Evolutionary conservation across 345 rosid genomes (phyloP).

Genomic region (Excoecaria agallocha): DNA sequence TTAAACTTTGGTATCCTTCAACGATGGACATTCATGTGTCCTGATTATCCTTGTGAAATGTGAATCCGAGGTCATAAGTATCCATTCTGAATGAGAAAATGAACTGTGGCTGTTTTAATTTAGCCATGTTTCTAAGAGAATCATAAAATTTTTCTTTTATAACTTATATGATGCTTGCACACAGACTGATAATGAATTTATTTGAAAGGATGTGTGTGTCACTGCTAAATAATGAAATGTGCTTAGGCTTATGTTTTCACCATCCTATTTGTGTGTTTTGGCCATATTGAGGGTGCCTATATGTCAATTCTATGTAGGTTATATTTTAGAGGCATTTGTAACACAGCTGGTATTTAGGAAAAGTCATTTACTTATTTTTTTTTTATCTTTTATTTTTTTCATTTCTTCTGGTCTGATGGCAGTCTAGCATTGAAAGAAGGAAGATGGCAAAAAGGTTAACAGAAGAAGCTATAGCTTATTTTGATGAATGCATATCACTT

Average conservation of each 20-base stretch:
- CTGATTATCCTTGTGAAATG: not conserved
- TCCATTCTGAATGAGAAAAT: not conserved
- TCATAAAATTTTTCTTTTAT: too few relatives aligned
- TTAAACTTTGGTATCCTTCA: not conserved
- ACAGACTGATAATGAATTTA: not conserved
- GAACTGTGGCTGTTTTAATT: not conserved
- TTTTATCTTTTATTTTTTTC: too few relatives aligned
- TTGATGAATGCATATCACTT: constrained; percentile 71
- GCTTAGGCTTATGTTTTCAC: not conserved
- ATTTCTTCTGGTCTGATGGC: constrained; percentile 25
- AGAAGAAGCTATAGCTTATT: constrained; percentile 69
- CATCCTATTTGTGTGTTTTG: not conserved
- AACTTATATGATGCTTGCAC: not conserved
- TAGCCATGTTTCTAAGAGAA: not conserved
- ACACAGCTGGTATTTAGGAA: not conserved
- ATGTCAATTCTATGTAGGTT: not conserved
- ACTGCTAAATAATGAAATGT: not conserved
- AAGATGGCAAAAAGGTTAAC: constrained; percentile 62
- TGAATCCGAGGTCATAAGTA: not conserved
- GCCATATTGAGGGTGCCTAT: not conserved
- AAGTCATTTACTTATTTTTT: not conserved
- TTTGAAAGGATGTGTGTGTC: not conserved
- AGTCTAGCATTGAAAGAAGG: constrained; percentile 67
- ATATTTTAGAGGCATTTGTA: not conserved
- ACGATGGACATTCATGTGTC: not conserved